Percentiles rank a stretch among this genome's conserved stretches.
phyloP scores from a whole-genome alignment of 768 basidiomycete genomes.

The Boletellus emodensis region DNA sequence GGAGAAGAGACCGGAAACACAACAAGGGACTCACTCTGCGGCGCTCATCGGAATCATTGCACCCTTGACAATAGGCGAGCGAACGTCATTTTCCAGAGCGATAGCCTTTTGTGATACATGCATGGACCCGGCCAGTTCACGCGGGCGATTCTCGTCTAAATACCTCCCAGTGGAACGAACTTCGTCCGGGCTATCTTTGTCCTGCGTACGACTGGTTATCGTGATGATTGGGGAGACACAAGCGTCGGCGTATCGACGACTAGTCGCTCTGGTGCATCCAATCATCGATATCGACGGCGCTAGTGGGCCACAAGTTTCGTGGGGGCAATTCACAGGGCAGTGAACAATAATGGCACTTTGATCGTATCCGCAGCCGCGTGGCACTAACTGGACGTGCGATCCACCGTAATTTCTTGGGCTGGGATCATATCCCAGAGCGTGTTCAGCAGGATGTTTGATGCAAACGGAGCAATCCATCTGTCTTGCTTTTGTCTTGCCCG shows the following conservation, averaged over 20 bases:
- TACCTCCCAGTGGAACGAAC: not conserved
- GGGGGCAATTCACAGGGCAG: conserved; percentile 19
- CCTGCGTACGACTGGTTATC: not conserved
- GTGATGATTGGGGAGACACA: conserved; percentile 26
- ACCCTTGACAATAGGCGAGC: conserved; percentile 26
- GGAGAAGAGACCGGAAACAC: not conserved
- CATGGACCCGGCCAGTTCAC: conserved; percentile 8
- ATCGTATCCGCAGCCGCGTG: conserved; percentile 5
- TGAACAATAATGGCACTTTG: conserved; percentile 12
- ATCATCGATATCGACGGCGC: not conserved
- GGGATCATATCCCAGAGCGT: not conserved
- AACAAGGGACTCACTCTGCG: conserved; percentile 19
- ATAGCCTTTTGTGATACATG: conserved; percentile 13
- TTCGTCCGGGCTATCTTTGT: not conserved
- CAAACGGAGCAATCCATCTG: not conserved
- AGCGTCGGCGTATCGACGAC: conserved; percentile 23
- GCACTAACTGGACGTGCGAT: conserved; percentile 24
- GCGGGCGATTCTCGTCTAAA: not conserved
- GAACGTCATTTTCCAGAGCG: conserved; percentile 21
- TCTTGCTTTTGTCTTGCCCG: conserved; percentile 3
- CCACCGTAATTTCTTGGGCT: conserved; percentile 6
- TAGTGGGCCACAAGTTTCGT: conserved; percentile 9
- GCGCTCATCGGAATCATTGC: conserved; percentile 19
- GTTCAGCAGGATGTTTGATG: conserved; percentile 2
- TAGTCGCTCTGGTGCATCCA: not conserved